These are phyloP conservation scores for Saraca asoca DNA, from an alignment of 331 rosid genomes.

Conservation along the genomic window DNA sequence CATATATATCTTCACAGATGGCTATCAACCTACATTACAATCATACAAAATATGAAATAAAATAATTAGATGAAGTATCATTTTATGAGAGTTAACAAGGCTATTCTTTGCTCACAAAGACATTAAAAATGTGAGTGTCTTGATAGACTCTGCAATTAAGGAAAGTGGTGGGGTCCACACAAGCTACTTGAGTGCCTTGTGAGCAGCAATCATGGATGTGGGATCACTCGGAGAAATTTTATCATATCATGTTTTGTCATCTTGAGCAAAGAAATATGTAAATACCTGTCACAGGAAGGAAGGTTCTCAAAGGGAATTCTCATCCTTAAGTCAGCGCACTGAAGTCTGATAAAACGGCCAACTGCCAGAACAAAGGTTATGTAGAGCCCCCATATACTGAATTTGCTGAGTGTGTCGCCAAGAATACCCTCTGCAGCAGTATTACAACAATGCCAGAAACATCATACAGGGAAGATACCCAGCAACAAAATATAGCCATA, in stretches of 20 bases:
- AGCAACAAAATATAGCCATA: constrained; percentile 11
- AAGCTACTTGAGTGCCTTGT: too few relatives aligned
- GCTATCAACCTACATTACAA: constrained; percentile 77
- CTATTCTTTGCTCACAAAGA: too few relatives aligned
- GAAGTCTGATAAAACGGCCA: constrained; percentile 96
- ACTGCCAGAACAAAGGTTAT: constrained; percentile 98
- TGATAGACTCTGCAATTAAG: too few relatives aligned
- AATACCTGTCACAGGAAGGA: constrained; percentile 96
- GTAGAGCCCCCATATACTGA: constrained; percentile 99
- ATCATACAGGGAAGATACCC: constrained; percentile 5
- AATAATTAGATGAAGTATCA: constrained; percentile 8
- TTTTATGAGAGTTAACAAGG: constrained; percentile 6
- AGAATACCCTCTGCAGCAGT: constrained; percentile 85
- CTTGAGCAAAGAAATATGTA: constrained; percentile 23
- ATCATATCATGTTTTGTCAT: constrained; percentile 14
- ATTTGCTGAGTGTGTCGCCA: constrained; percentile 98
- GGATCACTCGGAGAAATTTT: neutral
- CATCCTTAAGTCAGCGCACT: constrained; percentile 96
- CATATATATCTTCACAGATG: constrained; percentile 92
- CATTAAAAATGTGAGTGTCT: too few relatives aligned
- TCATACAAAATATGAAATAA: constrained; percentile 16
- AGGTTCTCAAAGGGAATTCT: constrained; percentile 96
- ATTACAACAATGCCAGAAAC: constrained; percentile 35
- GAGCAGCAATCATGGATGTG: too few relatives aligned
- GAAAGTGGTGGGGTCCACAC: too few relatives aligned